Evolutionary conservation across 208 protist genomes (phyloP), one percentile per base, ranked within the genome.

Genomic region (Acanthamoeba sp.): DNA sequence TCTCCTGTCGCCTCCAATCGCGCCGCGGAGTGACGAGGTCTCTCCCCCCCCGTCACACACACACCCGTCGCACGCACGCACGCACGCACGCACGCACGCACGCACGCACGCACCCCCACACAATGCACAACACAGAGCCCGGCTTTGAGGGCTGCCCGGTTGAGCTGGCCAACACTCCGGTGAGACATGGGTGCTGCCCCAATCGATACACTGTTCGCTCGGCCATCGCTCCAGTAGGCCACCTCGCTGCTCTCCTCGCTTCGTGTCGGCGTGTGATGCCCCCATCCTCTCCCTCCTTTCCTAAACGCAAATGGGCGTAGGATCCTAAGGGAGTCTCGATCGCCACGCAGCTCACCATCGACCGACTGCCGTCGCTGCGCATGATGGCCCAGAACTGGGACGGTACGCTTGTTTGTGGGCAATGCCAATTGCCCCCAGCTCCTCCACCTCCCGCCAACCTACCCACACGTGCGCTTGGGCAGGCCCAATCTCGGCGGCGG

Each of bases 301-400:
- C 12, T 7, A n/a, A 10, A 48, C 29, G 10, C 24, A 20, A 3
- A 20, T 16, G 38, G 6, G 9, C n/a, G n/a, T n/a, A 85, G 42
- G 82, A 90, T 24, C 45, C 52, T 6, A 10, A n/a, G 34, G 82
- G 82, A 18, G 82, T 90, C 14, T 69, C 82, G 18, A 90, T 90
- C 4, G 82, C 52, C 7, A 90, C 82, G 22, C 82, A 90, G 82
- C 55, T 90, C 22, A 90, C 82, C 7, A 66, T 90, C 29, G 82
- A 90, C 38, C 45, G 82, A 7, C 12, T 90, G 55, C 82, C 45
- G 4, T 40, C 52, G 12, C 52, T 90, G 34, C 27, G 38, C 18
- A 59, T 59, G 82, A 90, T 90, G 52, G 55, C 55, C 18, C 52
- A 90, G 52, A 59, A 90, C 82, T 90, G 82, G 82, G 82, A 90